Evolutionary conservation across 768 basidiomycete genomes (phyloP), one percentile per base, ranked within the genome.

Genomic region (Jaapia argillacea): DNA sequence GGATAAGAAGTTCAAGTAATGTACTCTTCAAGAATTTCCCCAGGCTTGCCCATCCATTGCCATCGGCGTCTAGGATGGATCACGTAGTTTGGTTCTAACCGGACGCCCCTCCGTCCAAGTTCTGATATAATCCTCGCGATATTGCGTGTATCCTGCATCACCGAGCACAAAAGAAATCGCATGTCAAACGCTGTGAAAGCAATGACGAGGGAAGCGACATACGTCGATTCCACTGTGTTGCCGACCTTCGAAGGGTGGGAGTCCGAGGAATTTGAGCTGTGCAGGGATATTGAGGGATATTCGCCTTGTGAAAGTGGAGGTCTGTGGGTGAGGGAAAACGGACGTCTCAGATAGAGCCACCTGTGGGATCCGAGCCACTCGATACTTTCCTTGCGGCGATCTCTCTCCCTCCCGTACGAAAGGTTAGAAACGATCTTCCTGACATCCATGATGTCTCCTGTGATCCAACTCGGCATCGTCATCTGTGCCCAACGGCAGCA

Each of bases 121-220:
- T 89, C 85, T 40, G 75, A 63, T 31, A 94, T 58, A 47, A 99
- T 79, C 25, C 86, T 77, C 7, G 86, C 73, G 45, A 97, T 76
- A 60, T 99, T 99, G 24, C 86, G 81, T 26, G 87, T 75, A 63
- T 99, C 92, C 90, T 93, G 44, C n/a, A n/a, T n/a, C n/a, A n/a
- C n/a, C n/a, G n/a, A n/a, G n/a, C n/a, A n/a, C n/a, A n/a, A n/a
- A n/a, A n/a, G n/a, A n/a, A n/a, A n/a, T n/a, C n/a, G n/a, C n/a
- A n/a, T n/a, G n/a, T n/a, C n/a, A n/a, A n/a, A n/a, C n/a, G n/a
- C n/a, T n/a, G n/a, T n/a, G n/a, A n/a, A n/a, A n/a, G n/a, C n/a
- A n/a, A n/a, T n/a, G n/a, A 26, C 18, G 22, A 25, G n/a, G 16
- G 25, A 10, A 37, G 44, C 40, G 36, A 79, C 86, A 68, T 48